These are phyloP conservation scores for Tylopilus plumbeoviolaceoides DNA, from an alignment of 768 basidiomycete species.

Conservation along the genomic window DNA sequence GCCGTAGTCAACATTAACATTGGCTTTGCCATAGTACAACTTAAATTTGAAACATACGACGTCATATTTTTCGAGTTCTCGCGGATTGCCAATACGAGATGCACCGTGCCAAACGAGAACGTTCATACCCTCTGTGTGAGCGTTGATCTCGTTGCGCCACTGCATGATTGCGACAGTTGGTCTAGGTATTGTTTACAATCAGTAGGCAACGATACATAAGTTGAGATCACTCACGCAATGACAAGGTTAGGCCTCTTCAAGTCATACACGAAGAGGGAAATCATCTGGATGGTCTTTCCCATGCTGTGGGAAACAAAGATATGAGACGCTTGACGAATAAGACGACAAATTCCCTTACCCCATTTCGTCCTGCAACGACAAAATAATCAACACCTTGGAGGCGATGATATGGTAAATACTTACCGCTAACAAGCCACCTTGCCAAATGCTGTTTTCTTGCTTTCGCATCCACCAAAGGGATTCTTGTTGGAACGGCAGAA, in stretches of 20 bases:
- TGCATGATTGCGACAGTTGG: constrained; percentile 59
- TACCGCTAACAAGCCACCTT: constrained; percentile 90
- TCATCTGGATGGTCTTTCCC: constrained; percentile 97
- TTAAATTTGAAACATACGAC: constrained; percentile 51
- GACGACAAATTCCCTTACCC: constrained; percentile 48
- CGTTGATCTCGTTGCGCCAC: constrained; percentile 91
- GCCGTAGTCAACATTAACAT: constrained; percentile 8
- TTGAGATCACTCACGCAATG: constrained; percentile 63
- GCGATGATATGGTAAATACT: constrained; percentile 24
- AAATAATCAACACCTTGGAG: constrained; percentile 6
- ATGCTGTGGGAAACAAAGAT: constrained; percentile 46
- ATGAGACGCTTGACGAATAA: not conserved
- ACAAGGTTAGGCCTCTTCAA: constrained; percentile 81
- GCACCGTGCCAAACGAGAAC: constrained; percentile 92
- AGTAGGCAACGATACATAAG: not conserved
- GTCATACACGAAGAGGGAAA: constrained; percentile 82
- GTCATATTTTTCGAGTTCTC: constrained; percentile 78
- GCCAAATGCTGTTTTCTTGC: constrained; percentile 85
- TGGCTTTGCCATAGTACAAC: not conserved
- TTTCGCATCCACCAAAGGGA: constrained; percentile 94
- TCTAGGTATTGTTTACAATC: constrained; percentile 23
- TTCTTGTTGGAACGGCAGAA: constrained; percentile 95
- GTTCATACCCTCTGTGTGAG: constrained; percentile 80
- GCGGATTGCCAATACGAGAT: constrained; percentile 59
- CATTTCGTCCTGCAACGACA: constrained; percentile 70